Conservation (phyloP, 192 early-diverging fungal genomes). For the Kickxella alabastrina region DNA sequence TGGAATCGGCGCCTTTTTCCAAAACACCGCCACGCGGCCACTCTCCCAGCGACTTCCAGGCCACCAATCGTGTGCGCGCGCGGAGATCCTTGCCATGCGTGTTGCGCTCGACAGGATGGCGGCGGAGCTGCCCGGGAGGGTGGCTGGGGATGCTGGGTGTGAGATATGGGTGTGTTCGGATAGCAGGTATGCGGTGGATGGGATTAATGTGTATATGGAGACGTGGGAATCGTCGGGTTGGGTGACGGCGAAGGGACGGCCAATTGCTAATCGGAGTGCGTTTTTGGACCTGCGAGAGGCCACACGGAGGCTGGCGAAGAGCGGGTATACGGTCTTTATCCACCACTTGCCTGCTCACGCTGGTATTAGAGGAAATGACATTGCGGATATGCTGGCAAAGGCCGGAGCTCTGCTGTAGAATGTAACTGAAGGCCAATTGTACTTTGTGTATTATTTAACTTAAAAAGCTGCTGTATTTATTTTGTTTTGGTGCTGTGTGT, state of each 20-base stretch:
- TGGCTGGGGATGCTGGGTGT: background rate
- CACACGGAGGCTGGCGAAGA: constrained; percentile 6
- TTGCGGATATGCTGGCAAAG: constrained; percentile 45
- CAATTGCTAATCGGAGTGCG: constrained; percentile 36
- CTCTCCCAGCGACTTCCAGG: constrained; percentile 24
- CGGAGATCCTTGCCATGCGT: constrained; percentile 31
- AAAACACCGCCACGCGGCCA: constrained; percentile 11
- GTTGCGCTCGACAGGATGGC: constrained; percentile 15
- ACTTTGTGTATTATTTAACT: too few species aligned
- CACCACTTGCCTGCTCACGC: constrained; percentile 43
- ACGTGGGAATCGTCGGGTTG: constrained; percentile 30
- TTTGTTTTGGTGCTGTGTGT: background rate
- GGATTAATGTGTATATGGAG: constrained; percentile 36
- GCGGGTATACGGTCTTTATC: constrained; percentile 32
- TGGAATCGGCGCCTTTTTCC: constrained; percentile 40
- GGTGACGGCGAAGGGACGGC: constrained; percentile 36
- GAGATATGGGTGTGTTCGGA: constrained; percentile 49
- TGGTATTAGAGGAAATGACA: constrained; percentile 38
- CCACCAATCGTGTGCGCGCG: constrained; percentile 34
- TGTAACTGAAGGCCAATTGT: background rate
- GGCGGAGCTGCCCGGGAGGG: background rate
- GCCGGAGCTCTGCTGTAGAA: constrained; percentile 33
- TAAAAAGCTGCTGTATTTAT: too few species aligned
- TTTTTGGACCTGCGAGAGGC: constrained; percentile 16
- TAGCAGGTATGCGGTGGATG: constrained; percentile 47